A percentile compares a stretch with the other conserved stretches of the same genome.
Evolutionary conservation across 2,329 filamentous ascomycete species (phyloP).

Genomic region (Pseudogymnoascus pannorum): DNA sequence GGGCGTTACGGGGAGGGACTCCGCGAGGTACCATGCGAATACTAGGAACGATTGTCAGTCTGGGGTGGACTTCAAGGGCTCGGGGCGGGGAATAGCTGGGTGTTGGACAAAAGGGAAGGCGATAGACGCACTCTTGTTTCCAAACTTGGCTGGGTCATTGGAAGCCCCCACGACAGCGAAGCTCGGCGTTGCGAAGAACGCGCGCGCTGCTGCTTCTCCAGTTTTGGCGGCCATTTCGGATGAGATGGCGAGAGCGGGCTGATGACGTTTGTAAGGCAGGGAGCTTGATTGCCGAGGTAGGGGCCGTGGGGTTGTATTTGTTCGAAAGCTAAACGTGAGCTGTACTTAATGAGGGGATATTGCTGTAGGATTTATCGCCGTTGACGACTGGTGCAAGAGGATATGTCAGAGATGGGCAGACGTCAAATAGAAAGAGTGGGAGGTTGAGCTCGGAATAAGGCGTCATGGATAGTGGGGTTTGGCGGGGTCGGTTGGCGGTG

Average conservation of each 20-base stretch:
- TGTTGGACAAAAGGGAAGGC: neutral
- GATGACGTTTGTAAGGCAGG: neutral
- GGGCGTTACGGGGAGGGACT: slow-evolving; percentile 69
- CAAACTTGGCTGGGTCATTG: slow-evolving; percentile 77
- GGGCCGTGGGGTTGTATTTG: neutral
- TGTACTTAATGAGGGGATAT: neutral
- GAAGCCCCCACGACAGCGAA: slow-evolving; percentile 90
- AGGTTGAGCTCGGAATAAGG: neutral
- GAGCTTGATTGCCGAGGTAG: neutral
- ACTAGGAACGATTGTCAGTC: slow-evolving; percentile 44
- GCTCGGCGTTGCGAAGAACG: slow-evolving; percentile 70
- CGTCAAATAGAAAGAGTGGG: neutral
- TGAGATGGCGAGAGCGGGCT: neutral
- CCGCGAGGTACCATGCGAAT: slow-evolving; percentile 79
- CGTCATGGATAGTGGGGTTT: neutral
- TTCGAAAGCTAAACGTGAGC: neutral
- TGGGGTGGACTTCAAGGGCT: slow-evolving; percentile 10
- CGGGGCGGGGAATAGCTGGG: neutral
- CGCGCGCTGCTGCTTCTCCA: slow-evolving; percentile 48
- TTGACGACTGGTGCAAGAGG: neutral
- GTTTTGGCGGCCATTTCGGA: neutral
- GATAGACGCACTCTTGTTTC: slow-evolving; percentile 63
- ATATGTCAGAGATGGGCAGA: neutral
- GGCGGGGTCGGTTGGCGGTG: neutral
- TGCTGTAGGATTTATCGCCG: neutral